Percentiles rank a stretch among this genome's conserved stretches.
Conservation (phyloP, 768 basidiomycete species). For the Amanita pallidorosea region DNA sequence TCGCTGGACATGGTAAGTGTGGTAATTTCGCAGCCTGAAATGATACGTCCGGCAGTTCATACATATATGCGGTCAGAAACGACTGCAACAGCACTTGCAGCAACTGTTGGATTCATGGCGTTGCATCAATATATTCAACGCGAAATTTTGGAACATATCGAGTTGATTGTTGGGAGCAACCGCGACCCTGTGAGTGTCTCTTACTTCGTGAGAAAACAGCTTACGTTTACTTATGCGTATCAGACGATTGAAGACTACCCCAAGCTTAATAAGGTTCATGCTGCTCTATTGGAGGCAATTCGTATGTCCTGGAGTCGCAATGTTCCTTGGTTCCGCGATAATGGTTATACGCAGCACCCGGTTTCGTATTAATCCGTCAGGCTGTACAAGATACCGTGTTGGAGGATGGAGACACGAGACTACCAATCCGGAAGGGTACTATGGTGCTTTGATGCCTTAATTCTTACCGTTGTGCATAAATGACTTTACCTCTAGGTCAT, state of each 20-base stretch:
- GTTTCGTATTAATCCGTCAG: slow-evolving; percentile 28
- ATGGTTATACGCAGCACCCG: slow-evolving; percentile 23
- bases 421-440: slow-evolving; percentile 30
- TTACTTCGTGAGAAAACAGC: neutral
- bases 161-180: slow-evolving; percentile 21
- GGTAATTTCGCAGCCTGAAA: no score
- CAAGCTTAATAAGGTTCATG: slow-evolving; percentile 30
- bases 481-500: no score
- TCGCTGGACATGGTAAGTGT: no score
- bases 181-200: slow-evolving; percentile 19
- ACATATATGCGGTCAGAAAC: no score
- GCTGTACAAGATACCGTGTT: slow-evolving; percentile 32
- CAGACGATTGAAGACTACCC: slow-evolving; percentile 30
- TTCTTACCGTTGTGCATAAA: no score
- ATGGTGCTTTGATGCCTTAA: slow-evolving; percentile 12
- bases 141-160: slow-evolving; percentile 35
- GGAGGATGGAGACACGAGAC: slow-evolving; percentile 22
- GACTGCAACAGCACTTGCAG: slow-evolving; percentile 37
- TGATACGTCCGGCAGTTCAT: no score
- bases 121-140: slow-evolving; percentile 36
- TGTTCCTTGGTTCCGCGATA: neutral
- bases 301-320: slow-evolving; percentile 15
- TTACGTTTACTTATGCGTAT: no score
- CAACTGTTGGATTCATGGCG: slow-evolving; percentile 34
- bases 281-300: slow-evolving; percentile 31